Conservation (phyloP, 495 filamentous ascomycete species). For the Daldinia concentrica region DNA sequence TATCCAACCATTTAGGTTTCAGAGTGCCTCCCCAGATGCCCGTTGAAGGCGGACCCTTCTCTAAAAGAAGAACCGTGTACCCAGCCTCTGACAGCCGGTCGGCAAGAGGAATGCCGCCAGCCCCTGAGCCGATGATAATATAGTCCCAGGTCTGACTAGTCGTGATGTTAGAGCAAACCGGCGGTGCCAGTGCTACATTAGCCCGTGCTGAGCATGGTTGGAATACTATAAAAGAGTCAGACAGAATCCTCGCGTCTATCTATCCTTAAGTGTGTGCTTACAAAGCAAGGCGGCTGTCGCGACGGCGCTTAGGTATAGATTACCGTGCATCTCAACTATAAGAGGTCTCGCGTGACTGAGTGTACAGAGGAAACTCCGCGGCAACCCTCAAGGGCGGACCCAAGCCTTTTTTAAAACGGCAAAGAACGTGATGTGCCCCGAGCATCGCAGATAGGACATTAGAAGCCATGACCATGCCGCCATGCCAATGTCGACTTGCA, state of each 20-base stretch:
- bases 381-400: slow-evolving; percentile 5
- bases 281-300: slow-evolving; percentile 34
- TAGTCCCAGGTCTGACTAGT: slow-evolving; percentile 62
- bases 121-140: slow-evolving; percentile 66
- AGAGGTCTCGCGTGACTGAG: slow-evolving; percentile 22
- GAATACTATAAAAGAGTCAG: slow-evolving; percentile 33
- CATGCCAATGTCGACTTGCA: slow-evolving; percentile 11
- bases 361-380: neutral
- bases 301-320: slow-evolving; percentile 26
- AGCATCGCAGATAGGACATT: slow-evolving; percentile 1
- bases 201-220: slow-evolving; percentile 33
- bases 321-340: slow-evolving; percentile 32
- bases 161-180: slow-evolving; percentile 47
- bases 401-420: slow-evolving; percentile 28
- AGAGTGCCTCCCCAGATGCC: slow-evolving; percentile 58
- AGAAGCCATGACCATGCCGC: neutral
- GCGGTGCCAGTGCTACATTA: slow-evolving; percentile 38
- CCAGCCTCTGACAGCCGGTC: slow-evolving; percentile 65
- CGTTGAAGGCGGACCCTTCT: slow-evolving; percentile 64
- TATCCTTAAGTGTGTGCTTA: slow-evolving; percentile 22
- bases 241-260: neutral
- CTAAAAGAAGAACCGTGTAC: slow-evolving; percentile 64
- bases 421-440: neutral
- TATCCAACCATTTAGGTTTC: slow-evolving; percentile 65
- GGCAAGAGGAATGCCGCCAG: slow-evolving; percentile 65